Conservation (phyloP, 2,329 filamentous ascomycete genomes). For the Ophiosphaerella narmari region DNA sequence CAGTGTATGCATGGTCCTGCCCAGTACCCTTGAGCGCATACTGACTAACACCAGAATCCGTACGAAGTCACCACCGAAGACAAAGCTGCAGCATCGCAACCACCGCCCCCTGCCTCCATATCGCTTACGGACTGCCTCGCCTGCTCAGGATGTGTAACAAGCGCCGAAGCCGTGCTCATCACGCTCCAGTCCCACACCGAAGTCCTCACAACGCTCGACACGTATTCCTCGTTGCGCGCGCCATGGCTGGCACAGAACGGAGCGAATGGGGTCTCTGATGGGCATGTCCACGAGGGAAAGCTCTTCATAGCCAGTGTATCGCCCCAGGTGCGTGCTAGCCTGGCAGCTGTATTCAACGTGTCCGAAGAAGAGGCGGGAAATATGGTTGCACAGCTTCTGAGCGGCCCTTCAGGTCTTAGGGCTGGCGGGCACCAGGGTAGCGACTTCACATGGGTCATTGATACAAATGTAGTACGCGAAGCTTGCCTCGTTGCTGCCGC, state of each 20-base stretch:
- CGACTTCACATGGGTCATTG: conserved; percentile 85
- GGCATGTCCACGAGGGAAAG: conserved; percentile 58
- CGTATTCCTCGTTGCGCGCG: conserved; percentile 52
- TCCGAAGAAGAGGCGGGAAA: conserved; percentile 74
- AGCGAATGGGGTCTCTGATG: conserved; percentile 22
- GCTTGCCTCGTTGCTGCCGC: conserved; percentile 71
- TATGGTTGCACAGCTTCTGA: conserved; percentile 82
- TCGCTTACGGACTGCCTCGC: conserved; percentile 96
- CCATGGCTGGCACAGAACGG: conserved; percentile 39
- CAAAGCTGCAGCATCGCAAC: conserved; percentile 61
- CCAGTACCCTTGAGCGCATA: conserved; percentile 17
- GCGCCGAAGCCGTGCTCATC: conserved; percentile 94
- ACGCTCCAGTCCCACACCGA: conserved; percentile 92
- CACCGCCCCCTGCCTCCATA: conserved; percentile 80
- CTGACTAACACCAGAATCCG: conserved; percentile 53
- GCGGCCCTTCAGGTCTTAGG: conserved; percentile 70
- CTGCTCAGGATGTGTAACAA: conserved; percentile 96
- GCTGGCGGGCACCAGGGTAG: conserved; percentile 73
- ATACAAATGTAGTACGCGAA: conserved; percentile 83
- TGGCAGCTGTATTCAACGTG: conserved; percentile 81
- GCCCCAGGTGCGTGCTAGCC: conserved; percentile 84
- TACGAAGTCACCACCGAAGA: conserved; percentile 96
- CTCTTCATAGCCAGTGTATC: conserved; percentile 92
- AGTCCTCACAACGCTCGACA: conserved; percentile 81
- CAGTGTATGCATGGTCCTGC: conserved; percentile 44